Base-by-base conservation (phyloP, 441 rosid species). In the Euphorbia celastroides region DNA sequence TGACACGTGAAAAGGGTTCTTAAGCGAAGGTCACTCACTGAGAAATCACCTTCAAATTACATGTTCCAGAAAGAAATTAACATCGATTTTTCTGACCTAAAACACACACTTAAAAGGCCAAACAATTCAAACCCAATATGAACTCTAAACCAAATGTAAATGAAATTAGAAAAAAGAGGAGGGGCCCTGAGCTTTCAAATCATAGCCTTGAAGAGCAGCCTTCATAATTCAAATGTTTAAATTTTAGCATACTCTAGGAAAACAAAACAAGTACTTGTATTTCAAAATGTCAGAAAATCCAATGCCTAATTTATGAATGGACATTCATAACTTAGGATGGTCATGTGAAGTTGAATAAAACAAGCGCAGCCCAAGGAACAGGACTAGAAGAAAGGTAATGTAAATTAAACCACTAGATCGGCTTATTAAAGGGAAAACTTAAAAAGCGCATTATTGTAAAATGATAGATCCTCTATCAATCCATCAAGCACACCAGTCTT, bases 241-340 rank as follows among this genome's bases (percentile, higher is more conserved):
- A 46, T 63, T 62, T 61, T 28, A 62, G 20, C 7, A 12, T 62
- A 16, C n/a, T 42, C 44, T 7, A 60, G 36, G 64, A 34, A 19
- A 60, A 60, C 17, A 5, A 46, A 62, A 26, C 23, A 41, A 7
- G 20, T 20, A 1, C 3, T 16, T 6, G 5, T 16, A 14, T 17
- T 26, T 42, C 30, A 5, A 38, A 25, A 36, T 66, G 54, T 19
- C 52, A 55, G 14, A 36, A 66, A 36, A 56, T n/a, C 27, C 28
- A 56, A 16, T 27, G 25, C 27, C 38, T 36, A 5, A 42, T 44
- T 22, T n/a, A 56, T 54, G 28, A 9, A 4, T 14, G 5, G 31
- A 59, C 2, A 42, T 44, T 58, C 32, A 44, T 44, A 46, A 22
- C 10, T 42, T 44, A 2, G 46, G 20, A 57, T 12, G 9, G 38